phyloP scores from a whole-genome alignment of 768 basidiomycete genomes.

The Rhizopogon rudus region DNA sequence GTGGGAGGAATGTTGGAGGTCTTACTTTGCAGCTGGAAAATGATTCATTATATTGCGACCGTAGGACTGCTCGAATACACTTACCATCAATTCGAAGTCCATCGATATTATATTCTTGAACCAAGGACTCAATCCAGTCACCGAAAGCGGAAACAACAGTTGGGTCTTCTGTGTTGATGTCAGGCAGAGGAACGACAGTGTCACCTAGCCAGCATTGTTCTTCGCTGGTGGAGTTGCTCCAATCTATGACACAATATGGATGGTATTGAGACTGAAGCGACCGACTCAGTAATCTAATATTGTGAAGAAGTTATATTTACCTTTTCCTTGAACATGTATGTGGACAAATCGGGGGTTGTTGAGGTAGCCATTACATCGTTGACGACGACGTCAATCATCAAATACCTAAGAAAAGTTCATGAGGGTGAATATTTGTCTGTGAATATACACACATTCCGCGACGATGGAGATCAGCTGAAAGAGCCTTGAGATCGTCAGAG shows the following conservation, averaged over 20 bases:
- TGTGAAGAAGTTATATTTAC: constrained; percentile 27
- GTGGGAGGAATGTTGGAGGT: background rate
- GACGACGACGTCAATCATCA: constrained; percentile 84
- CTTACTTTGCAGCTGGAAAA: constrained; percentile 29
- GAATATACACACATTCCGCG: constrained; percentile 55
- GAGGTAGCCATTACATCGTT: constrained; percentile 82
- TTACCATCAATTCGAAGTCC: constrained; percentile 80
- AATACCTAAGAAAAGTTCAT: constrained; percentile 38
- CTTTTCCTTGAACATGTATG: constrained; percentile 62
- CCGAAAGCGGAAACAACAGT: constrained; percentile 59
- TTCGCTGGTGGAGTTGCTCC: constrained; percentile 62
- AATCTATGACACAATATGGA: constrained; percentile 72
- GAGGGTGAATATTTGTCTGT: constrained; percentile 13
- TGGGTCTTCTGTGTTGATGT: constrained; percentile 71
- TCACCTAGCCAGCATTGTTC: constrained; percentile 86
- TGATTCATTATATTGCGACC: background rate
- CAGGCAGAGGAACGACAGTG: constrained; percentile 63
- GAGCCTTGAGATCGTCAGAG: constrained; percentile 62
- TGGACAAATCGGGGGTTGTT: constrained; percentile 56
- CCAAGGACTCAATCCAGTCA: constrained; percentile 63
- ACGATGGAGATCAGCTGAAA: constrained; percentile 61
- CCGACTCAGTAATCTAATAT: background rate
- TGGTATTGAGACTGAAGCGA: constrained; percentile 59
- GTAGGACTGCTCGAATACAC: constrained; percentile 4
- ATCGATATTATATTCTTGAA: constrained; percentile 71